These are phyloP conservation scores for Silybum marianum DNA, from an alignment of 129 eudicot genomes.

Conservation along the genomic window DNA sequence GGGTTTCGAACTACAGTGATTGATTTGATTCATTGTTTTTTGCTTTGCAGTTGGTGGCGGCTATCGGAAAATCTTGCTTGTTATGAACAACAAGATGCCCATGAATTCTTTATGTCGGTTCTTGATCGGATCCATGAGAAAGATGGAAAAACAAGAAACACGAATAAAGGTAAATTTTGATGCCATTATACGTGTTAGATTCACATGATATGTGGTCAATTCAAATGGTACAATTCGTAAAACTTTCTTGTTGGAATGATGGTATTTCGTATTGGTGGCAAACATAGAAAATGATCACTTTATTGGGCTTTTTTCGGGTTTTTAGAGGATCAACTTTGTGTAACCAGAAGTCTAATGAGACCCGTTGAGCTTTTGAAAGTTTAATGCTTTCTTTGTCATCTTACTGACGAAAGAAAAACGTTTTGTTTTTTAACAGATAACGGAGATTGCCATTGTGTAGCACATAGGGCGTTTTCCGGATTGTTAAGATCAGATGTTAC, in stretches of 20 bases:
- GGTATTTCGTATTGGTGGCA: slow-evolving; percentile 21
- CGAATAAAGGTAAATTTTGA: slow-evolving; percentile 57
- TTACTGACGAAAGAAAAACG: slow-evolving; percentile 23
- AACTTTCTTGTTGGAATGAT: background rate
- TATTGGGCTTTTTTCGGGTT: slow-evolving; percentile 20
- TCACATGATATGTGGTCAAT: slow-evolving; percentile 15
- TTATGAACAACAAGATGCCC: slow-evolving; percentile 85
- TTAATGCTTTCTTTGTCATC: background rate
- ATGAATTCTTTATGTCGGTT: slow-evolving; percentile 70
- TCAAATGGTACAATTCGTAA: background rate
- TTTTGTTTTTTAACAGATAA: slow-evolving; percentile 51
- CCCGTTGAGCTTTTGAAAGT: too few species aligned
- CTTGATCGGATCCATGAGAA: slow-evolving; percentile 72
- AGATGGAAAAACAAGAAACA: slow-evolving; percentile 48
- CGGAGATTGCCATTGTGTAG: slow-evolving; percentile 74
- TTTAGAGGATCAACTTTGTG: slow-evolving; percentile 31
- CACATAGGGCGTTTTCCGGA: slow-evolving; percentile 69
- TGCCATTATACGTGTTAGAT: slow-evolving; percentile 23
- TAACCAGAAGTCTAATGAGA: too few species aligned
- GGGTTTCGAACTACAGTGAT: background rate
- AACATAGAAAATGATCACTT: slow-evolving; percentile 13
- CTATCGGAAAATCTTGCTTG: slow-evolving; percentile 69
- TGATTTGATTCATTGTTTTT: slow-evolving; percentile 4
- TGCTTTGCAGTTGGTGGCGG: slow-evolving; percentile 73
- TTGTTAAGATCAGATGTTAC: slow-evolving; percentile 73